phyloP scores from a whole-genome alignment of 2,329 filamentous ascomycete genomes.

The Aspergillus intermedius region DNA sequence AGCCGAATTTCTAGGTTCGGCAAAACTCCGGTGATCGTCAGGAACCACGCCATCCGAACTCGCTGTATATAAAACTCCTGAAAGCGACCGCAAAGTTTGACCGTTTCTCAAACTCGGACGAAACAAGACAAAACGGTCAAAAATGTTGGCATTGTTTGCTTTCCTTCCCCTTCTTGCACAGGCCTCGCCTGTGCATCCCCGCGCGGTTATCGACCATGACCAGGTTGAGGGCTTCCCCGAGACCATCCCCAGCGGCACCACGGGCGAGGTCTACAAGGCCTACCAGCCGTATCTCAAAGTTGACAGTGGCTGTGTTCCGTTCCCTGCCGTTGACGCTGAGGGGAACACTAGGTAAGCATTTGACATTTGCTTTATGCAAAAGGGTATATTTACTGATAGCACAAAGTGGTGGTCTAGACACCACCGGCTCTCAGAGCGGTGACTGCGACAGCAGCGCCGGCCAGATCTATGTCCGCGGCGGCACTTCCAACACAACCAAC shows the following conservation, averaged over 20 bases:
- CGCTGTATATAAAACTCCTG: not conserved
- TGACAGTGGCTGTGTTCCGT: slow-evolving; percentile 56
- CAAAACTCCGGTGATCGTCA: not conserved
- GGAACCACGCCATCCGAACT: not conserved
- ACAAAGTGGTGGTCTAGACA: slow-evolving; percentile 38
- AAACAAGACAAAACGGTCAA: not conserved
- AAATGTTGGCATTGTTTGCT: not conserved
- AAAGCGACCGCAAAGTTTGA: not conserved
- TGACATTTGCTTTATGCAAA: not conserved
- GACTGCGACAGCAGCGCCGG: slow-evolving; percentile 42
- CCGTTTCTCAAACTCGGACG: not conserved
- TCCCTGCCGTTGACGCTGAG: slow-evolving; percentile 53
- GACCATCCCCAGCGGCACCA: slow-evolving; percentile 44
- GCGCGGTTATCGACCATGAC: slow-evolving; percentile 41
- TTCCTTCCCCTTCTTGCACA: not conserved
- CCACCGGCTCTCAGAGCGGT: slow-evolving; percentile 33
- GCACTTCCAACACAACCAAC: slow-evolving; percentile 21
- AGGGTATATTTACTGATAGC: not conserved
- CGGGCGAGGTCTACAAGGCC: slow-evolving; percentile 46
- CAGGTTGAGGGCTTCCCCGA: slow-evolving; percentile 49
- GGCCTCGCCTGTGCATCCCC: slow-evolving; percentile 8
- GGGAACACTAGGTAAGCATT: slow-evolving; percentile 52
- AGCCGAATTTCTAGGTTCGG: not conserved
- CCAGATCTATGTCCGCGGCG: slow-evolving; percentile 46
- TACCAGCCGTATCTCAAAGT: slow-evolving; percentile 54